Percentiles rank a stretch among this genome's conserved stretches.
Evolutionary conservation across 2,329 filamentous ascomycete species (phyloP).

Genomic region (Magnaporthiopsis rhizophila): DNA sequence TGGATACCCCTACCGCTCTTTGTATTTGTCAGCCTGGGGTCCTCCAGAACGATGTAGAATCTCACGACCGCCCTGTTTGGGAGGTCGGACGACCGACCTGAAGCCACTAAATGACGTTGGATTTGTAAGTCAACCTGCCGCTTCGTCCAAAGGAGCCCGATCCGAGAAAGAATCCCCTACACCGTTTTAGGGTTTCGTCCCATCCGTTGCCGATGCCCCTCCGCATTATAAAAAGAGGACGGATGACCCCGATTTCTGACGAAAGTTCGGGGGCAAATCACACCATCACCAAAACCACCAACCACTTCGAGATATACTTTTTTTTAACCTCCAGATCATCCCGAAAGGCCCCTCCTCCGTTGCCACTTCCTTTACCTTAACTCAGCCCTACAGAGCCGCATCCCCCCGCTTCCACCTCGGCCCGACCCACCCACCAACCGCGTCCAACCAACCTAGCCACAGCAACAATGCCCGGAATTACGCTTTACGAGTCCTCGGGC

Average conservation of each 20-base stretch:
- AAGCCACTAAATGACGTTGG: not conserved
- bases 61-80: not conserved
- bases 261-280: not conserved
- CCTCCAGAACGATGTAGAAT: not conserved
- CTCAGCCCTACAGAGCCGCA: not conserved
- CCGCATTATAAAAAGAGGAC: not conserved
- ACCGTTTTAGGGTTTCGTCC: not conserved
- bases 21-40: not conserved
- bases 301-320: not conserved
- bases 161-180: too few relatives aligned
- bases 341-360: not conserved
- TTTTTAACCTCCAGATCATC: not conserved
- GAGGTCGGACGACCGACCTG: not conserved
- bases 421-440: not conserved
- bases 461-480: slow-evolving; percentile 19
- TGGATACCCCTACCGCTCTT: not conserved
- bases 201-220: not conserved
- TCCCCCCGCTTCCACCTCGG: too few relatives aligned
- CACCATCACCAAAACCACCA: not conserved
- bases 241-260: not conserved
- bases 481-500: slow-evolving; percentile 22
- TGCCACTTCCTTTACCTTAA: not conserved
- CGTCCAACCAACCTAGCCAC: not conserved
- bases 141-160: not conserved
- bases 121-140: not conserved